Conservation (phyloP, 2,329 filamentous ascomycete species). For the Colletotrichum tanaceti region DNA sequence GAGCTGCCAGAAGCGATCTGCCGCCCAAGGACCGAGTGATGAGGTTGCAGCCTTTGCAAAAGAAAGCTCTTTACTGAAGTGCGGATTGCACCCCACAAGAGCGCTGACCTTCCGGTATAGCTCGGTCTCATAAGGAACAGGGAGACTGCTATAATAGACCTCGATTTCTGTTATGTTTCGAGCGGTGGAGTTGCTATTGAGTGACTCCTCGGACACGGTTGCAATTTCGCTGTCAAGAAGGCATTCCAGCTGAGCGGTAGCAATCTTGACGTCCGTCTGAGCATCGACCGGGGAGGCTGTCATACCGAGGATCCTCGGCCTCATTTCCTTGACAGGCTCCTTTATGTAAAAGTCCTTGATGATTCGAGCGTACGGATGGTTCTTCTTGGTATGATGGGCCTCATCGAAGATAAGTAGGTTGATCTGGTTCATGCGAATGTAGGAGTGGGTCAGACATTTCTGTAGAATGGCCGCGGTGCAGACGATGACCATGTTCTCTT, state of each 20-base stretch:
- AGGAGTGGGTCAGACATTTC: slow-evolving; percentile 81
- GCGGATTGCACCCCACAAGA: slow-evolving; percentile 53
- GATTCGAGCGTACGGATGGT: slow-evolving; percentile 89
- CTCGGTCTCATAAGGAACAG: slow-evolving; percentile 68
- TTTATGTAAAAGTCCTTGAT: slow-evolving; percentile 86
- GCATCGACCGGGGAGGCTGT: slow-evolving; percentile 95
- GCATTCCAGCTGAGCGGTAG: slow-evolving; percentile 78
- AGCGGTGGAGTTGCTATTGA: slow-evolving; percentile 47
- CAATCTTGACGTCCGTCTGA: slow-evolving; percentile 76
- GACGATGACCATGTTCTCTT: slow-evolving; percentile 83
- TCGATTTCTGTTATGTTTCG: slow-evolving; percentile 65
- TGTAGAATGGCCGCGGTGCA: slow-evolving; percentile 91
- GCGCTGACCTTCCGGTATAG: slow-evolving; percentile 69
- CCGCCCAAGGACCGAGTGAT: slow-evolving; percentile 84
- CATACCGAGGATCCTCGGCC: slow-evolving; percentile 92
- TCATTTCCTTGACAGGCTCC: slow-evolving; percentile 54
- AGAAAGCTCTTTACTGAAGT: slow-evolving; percentile 68
- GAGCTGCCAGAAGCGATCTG: slow-evolving; percentile 83
- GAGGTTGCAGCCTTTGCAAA: slow-evolving; percentile 70
- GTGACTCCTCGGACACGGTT: slow-evolving; percentile 66
- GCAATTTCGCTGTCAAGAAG: slow-evolving; percentile 86
- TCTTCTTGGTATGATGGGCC: slow-evolving; percentile 94
- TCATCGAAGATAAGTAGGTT: slow-evolving; percentile 96
- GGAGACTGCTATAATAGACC: slow-evolving; percentile 58
- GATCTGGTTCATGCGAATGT: slow-evolving; percentile 83